Evolutionary conservation across 2,329 filamentous ascomycete species (phyloP), one percentile per base, ranked within the genome.

Genomic region (Colletotrichum abscissum): DNA sequence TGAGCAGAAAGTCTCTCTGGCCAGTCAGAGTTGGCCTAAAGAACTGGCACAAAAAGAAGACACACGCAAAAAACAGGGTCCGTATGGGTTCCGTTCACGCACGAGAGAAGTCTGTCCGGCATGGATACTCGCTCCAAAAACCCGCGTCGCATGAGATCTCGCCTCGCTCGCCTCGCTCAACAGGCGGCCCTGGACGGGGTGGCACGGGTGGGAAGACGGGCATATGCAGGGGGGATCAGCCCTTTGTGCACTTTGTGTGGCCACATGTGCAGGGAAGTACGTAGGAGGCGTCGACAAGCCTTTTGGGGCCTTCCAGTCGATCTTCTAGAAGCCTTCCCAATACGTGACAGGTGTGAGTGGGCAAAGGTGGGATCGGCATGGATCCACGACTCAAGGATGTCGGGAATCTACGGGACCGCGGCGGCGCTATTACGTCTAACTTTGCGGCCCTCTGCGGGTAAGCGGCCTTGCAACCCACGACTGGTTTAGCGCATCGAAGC

Each of bases 271-370:
- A 62, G 56, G 63, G 69, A 71, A 67, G 33, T 16, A 49, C 57
- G 69, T 62, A 22, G 46, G 63, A 58, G 65, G 57, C 65, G 65
- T 72, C 58, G 69, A 72, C 65, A 69, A 72, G 69, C 54, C n/a
- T 69, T 60, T 24, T 8, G 38, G 26, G 52, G 33, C 42, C 54
- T 22, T 62, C 42, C 7, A 24, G 59, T 49, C 54, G 70, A 73
- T 73, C 70, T 73, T 73, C 70, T 70, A 73, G 70, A 73, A 73
- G 70, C 66, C 59, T 73, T 69, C 70, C 70, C 16, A 46, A 73
- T 22, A n/a, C 11, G 67, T 46, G 59, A 69, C 59, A 14, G 33
- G n/a, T 24, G 16, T 33, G n/a, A 46, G 70, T 64, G 59, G 30
- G 30, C 30, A 33, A 33, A 33, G 30, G 30, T 33, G 30, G 55